These are phyloP conservation scores for Thelonectria rubi DNA, from an alignment of 2,329 filamentous ascomycete genomes.

Conservation along the genomic window DNA sequence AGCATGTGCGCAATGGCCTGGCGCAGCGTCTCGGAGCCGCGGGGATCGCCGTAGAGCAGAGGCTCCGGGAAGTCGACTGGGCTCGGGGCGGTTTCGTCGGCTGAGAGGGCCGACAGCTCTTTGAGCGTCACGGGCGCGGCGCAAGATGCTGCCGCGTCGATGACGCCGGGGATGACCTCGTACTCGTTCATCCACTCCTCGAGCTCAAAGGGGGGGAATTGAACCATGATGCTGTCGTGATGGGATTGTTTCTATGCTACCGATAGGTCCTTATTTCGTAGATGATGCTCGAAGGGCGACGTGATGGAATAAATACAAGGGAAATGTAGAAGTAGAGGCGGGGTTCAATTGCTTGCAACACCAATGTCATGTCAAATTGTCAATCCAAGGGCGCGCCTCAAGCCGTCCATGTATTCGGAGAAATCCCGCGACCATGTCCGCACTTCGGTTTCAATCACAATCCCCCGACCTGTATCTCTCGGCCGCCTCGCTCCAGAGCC, in stretches of 20 bases:
- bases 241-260: conserved; percentile 13
- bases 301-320: no score
- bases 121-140: conserved; percentile 2
- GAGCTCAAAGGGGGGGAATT: conserved; percentile 7
- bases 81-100: not conserved
- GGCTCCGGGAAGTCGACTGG: not conserved
- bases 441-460: no score
- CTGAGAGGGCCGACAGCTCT: not conserved
- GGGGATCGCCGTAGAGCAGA: conserved; percentile 8
- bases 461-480: no score
- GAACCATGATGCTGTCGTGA: conserved; percentile 9
- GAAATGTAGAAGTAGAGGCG: no score
- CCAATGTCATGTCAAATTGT: no score
- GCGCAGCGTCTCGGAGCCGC: conserved; percentile 7
- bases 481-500: no score
- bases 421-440: no score
- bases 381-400: no score
- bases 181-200: conserved; percentile 13
- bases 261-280: not conserved
- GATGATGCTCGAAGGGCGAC: no score
- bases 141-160: conserved; percentile 13
- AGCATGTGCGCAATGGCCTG: not conserved
- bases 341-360: no score
- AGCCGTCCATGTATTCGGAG: no score
- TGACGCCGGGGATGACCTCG: not conserved